phyloP scores from a whole-genome alignment of 768 basidiomycete species.

The Naganishia friedmannii region DNA sequence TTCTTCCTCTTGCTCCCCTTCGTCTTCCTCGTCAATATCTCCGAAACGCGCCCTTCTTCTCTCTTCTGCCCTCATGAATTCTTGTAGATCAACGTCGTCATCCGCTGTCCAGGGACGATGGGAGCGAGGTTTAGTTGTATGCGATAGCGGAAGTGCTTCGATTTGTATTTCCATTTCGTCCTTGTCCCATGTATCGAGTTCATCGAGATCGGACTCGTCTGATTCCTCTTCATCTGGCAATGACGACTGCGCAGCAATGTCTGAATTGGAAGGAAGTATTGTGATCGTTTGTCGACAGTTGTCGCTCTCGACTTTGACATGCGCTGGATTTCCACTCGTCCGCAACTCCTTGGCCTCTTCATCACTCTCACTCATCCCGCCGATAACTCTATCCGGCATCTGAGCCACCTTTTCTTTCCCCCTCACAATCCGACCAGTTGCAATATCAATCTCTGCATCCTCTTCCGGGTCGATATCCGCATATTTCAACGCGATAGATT shows the following conservation, averaged over 20 bases:
- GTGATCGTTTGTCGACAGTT: background rate
- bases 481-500: slow-evolving; percentile 27
- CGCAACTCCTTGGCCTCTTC: slow-evolving; percentile 11
- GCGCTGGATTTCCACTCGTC: background rate
- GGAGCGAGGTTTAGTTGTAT: background rate
- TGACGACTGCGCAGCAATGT: background rate
- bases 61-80: slow-evolving; percentile 18
- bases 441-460: slow-evolving; percentile 26
- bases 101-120: slow-evolving; percentile 22
- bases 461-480: slow-evolving; percentile 24
- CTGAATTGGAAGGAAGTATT: background rate
- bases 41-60: slow-evolving; percentile 19
- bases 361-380: slow-evolving; percentile 14
- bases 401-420: slow-evolving; percentile 12
- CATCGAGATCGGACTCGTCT: slow-evolving; percentile 8
- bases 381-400: slow-evolving; percentile 20
- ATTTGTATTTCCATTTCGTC: slow-evolving; percentile 15
- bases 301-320: background rate
- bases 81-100: slow-evolving; percentile 14
- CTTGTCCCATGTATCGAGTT: slow-evolving; percentile 16
- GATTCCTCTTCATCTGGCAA: background rate
- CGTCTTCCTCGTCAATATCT: background rate
- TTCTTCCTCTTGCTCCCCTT: background rate
- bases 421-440: slow-evolving; percentile 16
- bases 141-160: slow-evolving; percentile 13